These are phyloP conservation scores for Hibiscus tridactylites DNA, from an alignment of 345 rosid species.

Conservation along the genomic window DNA sequence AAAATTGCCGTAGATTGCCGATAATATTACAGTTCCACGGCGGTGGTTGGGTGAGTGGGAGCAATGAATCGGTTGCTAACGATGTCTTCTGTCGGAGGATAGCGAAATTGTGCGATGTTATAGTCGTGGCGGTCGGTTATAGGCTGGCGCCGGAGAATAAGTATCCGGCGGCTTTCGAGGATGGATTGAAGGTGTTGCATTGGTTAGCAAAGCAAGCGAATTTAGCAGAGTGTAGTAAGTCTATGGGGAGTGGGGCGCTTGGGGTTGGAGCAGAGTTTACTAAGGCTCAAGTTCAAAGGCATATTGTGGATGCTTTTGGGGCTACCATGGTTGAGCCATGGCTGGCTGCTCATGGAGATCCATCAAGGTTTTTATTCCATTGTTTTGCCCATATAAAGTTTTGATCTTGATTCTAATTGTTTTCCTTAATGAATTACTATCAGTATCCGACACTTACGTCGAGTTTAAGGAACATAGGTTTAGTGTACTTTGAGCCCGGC, in stretches of 20 bases:
- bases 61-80: conserved; percentile 84
- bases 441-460: no score
- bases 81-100: conserved; percentile 75
- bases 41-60: conserved; percentile 95
- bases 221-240: conserved; percentile 23
- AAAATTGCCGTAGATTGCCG: conserved; percentile 45
- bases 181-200: conserved; percentile 67
- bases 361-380: conserved; percentile 48
- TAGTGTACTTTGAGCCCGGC: neutral
- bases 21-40: conserved; percentile 88
- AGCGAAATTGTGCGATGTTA: conserved; percentile 71
- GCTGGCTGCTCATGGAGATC: conserved; percentile 90
- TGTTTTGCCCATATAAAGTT: neutral
- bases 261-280: conserved; percentile 36
- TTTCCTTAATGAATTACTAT: neutral
- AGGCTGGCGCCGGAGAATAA: conserved; percentile 85
- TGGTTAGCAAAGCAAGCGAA: conserved; percentile 94
- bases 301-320: conserved; percentile 73
- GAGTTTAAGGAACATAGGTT: neutral
- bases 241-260: conserved; percentile 39
- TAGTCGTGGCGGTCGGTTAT: conserved; percentile 82
- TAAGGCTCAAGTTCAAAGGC: conserved; percentile 49
- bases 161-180: conserved; percentile 83
- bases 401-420: conserved; percentile 6
- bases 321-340: conserved; percentile 94